Percentiles rank a stretch among this genome's conserved stretches.
Conservation (phyloP, 352 stramenopile genomes). For the Blastocystis sp. region DNA sequence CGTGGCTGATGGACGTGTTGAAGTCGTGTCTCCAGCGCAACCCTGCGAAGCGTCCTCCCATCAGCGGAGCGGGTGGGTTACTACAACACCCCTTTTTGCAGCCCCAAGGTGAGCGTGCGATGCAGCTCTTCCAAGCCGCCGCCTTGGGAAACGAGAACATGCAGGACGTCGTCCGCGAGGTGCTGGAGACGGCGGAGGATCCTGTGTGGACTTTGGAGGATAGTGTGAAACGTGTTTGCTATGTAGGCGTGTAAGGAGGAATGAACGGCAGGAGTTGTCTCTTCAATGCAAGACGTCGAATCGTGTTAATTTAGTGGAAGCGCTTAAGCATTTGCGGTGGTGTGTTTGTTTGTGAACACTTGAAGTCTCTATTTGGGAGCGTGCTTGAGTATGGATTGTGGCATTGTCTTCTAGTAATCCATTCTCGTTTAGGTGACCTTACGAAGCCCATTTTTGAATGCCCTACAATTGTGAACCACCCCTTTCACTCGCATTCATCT, state of each 20-base stretch:
- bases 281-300: neutral
- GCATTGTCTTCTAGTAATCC: no score
- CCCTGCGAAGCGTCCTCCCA: conserved; percentile 69
- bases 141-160: conserved; percentile 29
- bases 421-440: no score
- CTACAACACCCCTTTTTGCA: conserved; percentile 70
- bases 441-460: no score
- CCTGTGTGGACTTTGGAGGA: neutral
- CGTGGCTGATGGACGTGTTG: conserved; percentile 74
- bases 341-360: neutral
- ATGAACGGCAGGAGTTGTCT: neutral
- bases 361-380: no score
- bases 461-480: no score
- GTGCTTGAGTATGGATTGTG: no score
- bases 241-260: neutral
- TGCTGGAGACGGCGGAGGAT: neutral
- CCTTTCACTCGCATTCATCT: no score
- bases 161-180: neutral
- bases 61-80: conserved; percentile 68
- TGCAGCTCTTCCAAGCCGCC: conserved; percentile 29
- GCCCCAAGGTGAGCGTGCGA: conserved; percentile 21
- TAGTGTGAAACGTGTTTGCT: neutral
- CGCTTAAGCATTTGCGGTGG: neutral
- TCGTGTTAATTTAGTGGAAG: neutral
- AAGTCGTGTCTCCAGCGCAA: conserved; percentile 73